Percentiles rank a stretch among this genome's conserved stretches.
phyloP scores from a whole-genome alignment of 495 filamentous ascomycete genomes.

The Lasiosphaeria miniovina region DNA sequence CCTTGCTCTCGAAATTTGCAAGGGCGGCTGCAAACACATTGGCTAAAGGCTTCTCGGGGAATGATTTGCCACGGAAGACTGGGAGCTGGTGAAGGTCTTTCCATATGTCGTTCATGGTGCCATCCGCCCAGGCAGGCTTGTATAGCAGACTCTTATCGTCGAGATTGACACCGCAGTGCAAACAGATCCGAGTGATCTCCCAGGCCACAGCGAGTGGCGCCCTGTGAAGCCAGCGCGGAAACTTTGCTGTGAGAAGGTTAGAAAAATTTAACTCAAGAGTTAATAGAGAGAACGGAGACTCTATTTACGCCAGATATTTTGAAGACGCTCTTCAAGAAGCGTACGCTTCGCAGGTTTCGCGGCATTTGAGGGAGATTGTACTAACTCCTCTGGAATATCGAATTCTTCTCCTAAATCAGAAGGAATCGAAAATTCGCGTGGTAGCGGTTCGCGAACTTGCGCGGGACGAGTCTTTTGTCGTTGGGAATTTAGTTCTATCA shows the following conservation, averaged over 20 bases:
- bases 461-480: too few species aligned
- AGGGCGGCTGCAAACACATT: conserved; percentile 38
- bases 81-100: conserved; percentile 29
- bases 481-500: too few species aligned
- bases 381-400: too few species aligned
- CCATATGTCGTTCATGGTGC: conserved; percentile 32
- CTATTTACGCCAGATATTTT: conserved; percentile 32
- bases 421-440: too few species aligned
- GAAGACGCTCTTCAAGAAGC: conserved; percentile 16
- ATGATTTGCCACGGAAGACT: conserved; percentile 36
- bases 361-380: background rate
- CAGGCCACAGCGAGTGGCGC: conserved; percentile 44
- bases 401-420: too few species aligned
- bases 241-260: conserved; percentile 28
- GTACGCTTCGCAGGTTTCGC: background rate
- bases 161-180: conserved; percentile 39
- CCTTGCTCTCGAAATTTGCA: conserved; percentile 29
- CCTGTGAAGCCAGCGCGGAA: conserved; percentile 33
- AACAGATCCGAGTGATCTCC: conserved; percentile 44
- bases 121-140: conserved; percentile 34
- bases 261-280: background rate
- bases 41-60: conserved; percentile 36
- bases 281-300: background rate
- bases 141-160: conserved; percentile 31
- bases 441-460: too few species aligned